Evolutionary conservation across 169 alveolate genomes (phyloP), one percentile per base, ranked within the genome.

Genomic region (Miamiensis avidus): DNA sequence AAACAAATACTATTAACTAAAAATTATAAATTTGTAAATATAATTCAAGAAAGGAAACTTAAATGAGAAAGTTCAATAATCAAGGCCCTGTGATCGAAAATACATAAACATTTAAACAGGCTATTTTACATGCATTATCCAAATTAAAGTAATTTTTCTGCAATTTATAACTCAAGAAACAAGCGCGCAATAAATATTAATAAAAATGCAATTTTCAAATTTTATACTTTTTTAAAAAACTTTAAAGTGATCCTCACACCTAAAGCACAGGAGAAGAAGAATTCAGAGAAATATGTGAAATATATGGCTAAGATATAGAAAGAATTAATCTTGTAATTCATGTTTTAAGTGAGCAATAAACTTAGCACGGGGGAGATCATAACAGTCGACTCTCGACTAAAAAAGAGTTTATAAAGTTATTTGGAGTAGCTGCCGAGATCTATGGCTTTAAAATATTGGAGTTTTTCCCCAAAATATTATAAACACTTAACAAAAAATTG

Each of bases 351-450:
- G 82, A 77, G 29, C 64, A 64, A 29, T 32, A n/a, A n/a, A n/a
- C n/a, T n/a, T n/a, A n/a, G n/a, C n/a, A 33, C 64, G 29, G 29
- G 28, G 74, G 65, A 26, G 74, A 69, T 20, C 64, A 77, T 33
- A 77, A 77, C 74, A 77, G 69, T 20, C 4, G 69, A 49, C 69
- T 77, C 33, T 31, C 82, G 25, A 77, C 82, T 25, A 77, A 77
- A 77, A 77, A 69, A 77, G 74, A 77, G 31, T 77, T 25, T 33
- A 77, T 77, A 33, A 77, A 77, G n/a, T n/a, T 77, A 30, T n/a
- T 31, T 33, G 82, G 82, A 1, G 25, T 77, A 20, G n/a, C 64
- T 27, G 82, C 82, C 20, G 34, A 77, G 72, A 33, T 77, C 29
- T 77, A 33, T 33, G 82, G 64, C n/a, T 64, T 33, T 27, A 77